Evolutionary conservation across 2,329 filamentous ascomycete genomes (phyloP).

Genomic region (Calonectria multiphialidica): DNA sequence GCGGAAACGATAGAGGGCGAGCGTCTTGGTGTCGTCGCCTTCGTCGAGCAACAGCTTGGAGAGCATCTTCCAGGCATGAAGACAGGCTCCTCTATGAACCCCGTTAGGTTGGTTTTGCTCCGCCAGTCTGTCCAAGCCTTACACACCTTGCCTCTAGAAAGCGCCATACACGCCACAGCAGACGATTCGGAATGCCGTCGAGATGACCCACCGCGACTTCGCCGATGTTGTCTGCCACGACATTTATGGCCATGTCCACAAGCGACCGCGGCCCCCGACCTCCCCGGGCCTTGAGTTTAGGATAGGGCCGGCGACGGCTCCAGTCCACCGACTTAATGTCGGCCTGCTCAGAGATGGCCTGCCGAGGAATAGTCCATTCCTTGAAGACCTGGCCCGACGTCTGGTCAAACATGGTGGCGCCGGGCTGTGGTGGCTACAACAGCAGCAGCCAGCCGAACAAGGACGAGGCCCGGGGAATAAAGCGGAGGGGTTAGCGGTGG

Average conservation of each 20-base stretch:
- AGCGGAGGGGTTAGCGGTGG: not conserved
- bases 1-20: conserved; percentile 54
- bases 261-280: conserved; percentile 51
- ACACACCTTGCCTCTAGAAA: conserved; percentile 53
- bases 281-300: conserved; percentile 41
- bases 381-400: conserved; percentile 51
- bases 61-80: conserved; percentile 56
- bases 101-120: not conserved
- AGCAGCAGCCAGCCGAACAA: not conserved
- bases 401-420: conserved; percentile 48
- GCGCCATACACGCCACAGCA: conserved; percentile 54
- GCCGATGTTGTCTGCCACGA: conserved; percentile 53
- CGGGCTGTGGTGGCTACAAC: not conserved
- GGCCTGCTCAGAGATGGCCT: conserved; percentile 31
- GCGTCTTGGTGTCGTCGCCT: conserved; percentile 48
- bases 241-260: conserved; percentile 53
- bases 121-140: not conserved
- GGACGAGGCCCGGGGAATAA: not conserved
- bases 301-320: conserved; percentile 49
- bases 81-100: conserved; percentile 47
- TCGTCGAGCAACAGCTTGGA: conserved; percentile 49
- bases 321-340: conserved; percentile 47
- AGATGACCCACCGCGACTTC: conserved; percentile 49
- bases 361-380: conserved; percentile 51
- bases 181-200: conserved; percentile 48